Evolutionary conservation across 306 rosid species (phyloP).

Genomic region (Vigna nakashimae): DNA sequence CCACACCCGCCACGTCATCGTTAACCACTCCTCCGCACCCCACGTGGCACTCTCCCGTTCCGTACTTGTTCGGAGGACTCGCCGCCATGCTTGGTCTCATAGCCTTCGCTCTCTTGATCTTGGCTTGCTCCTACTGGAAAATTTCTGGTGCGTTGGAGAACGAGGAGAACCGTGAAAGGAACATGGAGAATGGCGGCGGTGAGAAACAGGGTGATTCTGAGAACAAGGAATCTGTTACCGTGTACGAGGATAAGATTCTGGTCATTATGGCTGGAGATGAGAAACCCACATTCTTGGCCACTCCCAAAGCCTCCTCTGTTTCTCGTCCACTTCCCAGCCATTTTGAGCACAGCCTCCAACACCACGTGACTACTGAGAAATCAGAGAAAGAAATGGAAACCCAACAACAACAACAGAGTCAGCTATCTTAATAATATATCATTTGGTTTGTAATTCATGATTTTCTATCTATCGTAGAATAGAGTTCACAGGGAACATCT

Average conservation of each 20-base stretch:
- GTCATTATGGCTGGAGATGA: conserved; percentile 93
- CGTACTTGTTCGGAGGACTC: conserved; percentile 86
- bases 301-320: conserved; percentile 53
- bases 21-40: conserved; percentile 32
- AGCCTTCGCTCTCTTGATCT: conserved; percentile 75
- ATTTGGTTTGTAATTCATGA: not conserved
- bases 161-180: conserved; percentile 44
- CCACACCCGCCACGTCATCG: conserved; percentile 30
- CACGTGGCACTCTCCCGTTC: conserved; percentile 93
- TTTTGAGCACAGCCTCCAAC: not conserved
- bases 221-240: conserved; percentile 39
- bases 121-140: conserved; percentile 87
- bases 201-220: conserved; percentile 50
- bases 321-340: not conserved
- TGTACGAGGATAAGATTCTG: conserved; percentile 71
- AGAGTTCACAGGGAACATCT: conserved; percentile 10
- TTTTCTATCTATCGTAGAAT: not conserved
- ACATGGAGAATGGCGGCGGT: conserved; percentile 49
- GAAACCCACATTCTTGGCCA: conserved; percentile 81
- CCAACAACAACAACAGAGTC: not conserved
- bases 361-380: conserved; percentile 40
- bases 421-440: conserved; percentile 5
- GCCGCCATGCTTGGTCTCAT: conserved; percentile 87
- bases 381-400: conserved; percentile 41
- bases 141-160: conserved; percentile 39